Evolutionary conservation across 2,329 filamentous ascomycete genomes (phyloP).

Genomic region (Waltergamsia citrina): DNA sequence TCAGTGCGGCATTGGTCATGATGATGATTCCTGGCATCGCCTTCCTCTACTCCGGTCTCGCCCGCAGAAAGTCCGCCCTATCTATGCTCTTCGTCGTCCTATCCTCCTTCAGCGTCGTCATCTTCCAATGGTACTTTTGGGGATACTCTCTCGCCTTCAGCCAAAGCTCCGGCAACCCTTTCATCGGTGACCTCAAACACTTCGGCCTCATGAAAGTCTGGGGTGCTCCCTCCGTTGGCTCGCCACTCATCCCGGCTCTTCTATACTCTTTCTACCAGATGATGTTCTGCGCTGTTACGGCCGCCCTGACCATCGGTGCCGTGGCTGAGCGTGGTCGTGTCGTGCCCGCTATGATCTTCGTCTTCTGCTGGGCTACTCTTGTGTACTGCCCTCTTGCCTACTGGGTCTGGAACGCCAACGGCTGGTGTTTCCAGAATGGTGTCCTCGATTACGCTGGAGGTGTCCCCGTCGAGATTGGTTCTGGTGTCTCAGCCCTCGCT

Average conservation of each 20-base stretch:
- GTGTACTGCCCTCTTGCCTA: constrained; percentile 96
- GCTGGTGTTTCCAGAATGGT: constrained; percentile 85
- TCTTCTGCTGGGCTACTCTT: constrained; percentile 91
- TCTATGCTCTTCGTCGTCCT: constrained; percentile 97
- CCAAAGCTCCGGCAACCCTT: constrained; percentile 70
- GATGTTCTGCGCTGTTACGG: constrained; percentile 94
- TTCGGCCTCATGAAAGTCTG: constrained; percentile 84
- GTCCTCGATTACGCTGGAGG: constrained; percentile 95
- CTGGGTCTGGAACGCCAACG: constrained; percentile 94
- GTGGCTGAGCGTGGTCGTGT: constrained; percentile 91
- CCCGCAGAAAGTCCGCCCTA: constrained; percentile 93
- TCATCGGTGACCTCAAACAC: constrained; percentile 82
- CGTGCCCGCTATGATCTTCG: constrained; percentile 89
- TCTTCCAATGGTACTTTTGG: constrained; percentile 99
- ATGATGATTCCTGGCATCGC: constrained; percentile 95
- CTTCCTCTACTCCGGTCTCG: constrained; percentile 94
- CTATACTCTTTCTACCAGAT: constrained; percentile 97
- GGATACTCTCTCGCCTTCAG: constrained; percentile 94
- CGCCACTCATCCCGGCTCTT: constrained; percentile 77
- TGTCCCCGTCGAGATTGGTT: constrained; percentile 93
- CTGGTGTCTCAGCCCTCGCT: constrained; percentile 83
- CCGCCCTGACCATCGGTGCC: constrained; percentile 81
- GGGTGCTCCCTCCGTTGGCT: constrained; percentile 77
- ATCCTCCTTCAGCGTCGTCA: constrained; percentile 82
- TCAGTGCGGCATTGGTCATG: constrained; percentile 86